A percentile compares a stretch with the other conserved stretches of the same genome.
Conservation (phyloP, 2,329 filamentous ascomycete genomes). For the Drechmeria coniospora region DNA sequence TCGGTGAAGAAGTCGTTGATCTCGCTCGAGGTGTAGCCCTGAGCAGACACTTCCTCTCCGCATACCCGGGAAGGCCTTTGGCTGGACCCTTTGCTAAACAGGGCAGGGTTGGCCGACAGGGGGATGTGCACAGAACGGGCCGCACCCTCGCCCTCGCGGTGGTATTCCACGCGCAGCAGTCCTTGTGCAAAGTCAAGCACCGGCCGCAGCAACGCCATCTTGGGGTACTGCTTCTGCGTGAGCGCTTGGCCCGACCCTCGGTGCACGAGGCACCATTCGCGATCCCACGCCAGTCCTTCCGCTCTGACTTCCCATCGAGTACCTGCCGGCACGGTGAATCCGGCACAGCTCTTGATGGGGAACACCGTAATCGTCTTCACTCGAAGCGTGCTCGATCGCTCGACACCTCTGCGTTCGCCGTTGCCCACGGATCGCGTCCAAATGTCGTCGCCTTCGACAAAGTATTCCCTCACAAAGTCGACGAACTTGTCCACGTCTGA, state of each 20-base stretch:
- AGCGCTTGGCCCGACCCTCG: conserved; percentile 69
- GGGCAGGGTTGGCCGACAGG: conserved; percentile 49
- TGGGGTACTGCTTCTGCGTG: conserved; percentile 76
- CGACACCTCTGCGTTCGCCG: too few species aligned
- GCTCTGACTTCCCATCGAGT: conserved; percentile 59
- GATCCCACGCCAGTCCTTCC: conserved; percentile 84
- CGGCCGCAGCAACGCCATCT: conserved; percentile 74
- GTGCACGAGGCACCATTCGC: conserved; percentile 92
- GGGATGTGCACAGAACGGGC: conserved; percentile 33
- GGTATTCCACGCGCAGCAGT: conserved; percentile 44
- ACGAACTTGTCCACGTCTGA: conserved; percentile 60
- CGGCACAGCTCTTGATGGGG: conserved; percentile 88
- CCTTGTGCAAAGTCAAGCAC: conserved; percentile 54
- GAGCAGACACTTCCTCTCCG: conserved; percentile 59
- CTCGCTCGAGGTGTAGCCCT: conserved; percentile 48
- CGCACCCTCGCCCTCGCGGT: conserved; percentile 3
- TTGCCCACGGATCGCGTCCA: too few species aligned
- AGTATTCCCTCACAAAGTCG: conserved; percentile 57
- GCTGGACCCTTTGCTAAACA: conserved; percentile 30
- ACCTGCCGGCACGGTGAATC: conserved; percentile 51
- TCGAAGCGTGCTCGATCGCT: conserved; percentile 6
- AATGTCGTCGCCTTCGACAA: too few species aligned
- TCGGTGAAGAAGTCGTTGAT: conserved; percentile 66
- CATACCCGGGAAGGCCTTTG: conserved; percentile 55
- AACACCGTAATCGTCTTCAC: conserved; percentile 62